These are phyloP conservation scores for Pichia eremophila DNA, from an alignment of 805 yeast genomes.

Conservation along the genomic window DNA sequence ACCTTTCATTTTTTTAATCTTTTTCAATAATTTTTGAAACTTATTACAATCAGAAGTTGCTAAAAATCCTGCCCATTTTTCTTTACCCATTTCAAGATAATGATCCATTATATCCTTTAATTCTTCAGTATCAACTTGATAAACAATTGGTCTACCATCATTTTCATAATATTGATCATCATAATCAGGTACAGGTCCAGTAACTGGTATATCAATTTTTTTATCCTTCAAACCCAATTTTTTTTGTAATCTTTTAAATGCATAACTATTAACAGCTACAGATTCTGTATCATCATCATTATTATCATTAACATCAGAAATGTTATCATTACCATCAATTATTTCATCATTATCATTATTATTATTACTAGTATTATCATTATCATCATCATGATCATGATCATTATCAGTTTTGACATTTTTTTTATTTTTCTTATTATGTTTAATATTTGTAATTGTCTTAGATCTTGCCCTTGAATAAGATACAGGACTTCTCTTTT, in stretches of 20 bases:
- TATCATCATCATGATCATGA: neutral
- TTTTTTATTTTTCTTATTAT: neutral
- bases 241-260: conserved; percentile 1
- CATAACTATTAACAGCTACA: neutral
- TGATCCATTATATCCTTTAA: conserved; percentile 14
- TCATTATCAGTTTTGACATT: too few species aligned
- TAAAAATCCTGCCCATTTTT: conserved; percentile 21
- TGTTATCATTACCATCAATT: neutral
- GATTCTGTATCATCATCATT: conserved; percentile 4
- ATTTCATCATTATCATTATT: neutral
- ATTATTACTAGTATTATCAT: neutral
- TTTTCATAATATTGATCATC: conserved; percentile 15
- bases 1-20: conserved; percentile 8
- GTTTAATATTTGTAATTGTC: neutral
- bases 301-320: conserved; percentile 1
- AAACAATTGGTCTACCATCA: conserved; percentile 14
- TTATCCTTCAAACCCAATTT: neutral
- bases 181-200: conserved; percentile 16
- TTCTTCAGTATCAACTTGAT: conserved; percentile 20
- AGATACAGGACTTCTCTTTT: neutral
- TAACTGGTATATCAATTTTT: conserved; percentile 18
- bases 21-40: conserved; percentile 17
- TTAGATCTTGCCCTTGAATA: neutral
- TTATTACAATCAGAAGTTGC: conserved; percentile 20
- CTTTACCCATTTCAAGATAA: conserved; percentile 18